These are phyloP conservation scores for Poa annua DNA, from an alignment of 176 grass and related monocot species.

Conservation along the genomic window DNA sequence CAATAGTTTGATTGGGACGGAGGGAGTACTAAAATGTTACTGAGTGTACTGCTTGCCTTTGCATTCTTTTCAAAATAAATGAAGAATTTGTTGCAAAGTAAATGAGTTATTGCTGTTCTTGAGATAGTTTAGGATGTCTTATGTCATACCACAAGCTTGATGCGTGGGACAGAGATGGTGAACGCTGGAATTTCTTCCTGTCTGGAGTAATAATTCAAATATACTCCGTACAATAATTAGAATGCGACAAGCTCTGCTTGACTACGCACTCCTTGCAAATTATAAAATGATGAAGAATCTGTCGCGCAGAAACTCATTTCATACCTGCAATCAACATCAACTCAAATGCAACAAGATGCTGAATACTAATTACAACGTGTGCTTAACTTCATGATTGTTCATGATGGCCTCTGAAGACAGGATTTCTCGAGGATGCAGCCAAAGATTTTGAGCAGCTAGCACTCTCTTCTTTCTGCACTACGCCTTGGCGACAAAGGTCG, in stretches of 20 bases:
- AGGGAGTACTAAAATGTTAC: no score
- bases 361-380: neutral
- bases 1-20: no score
- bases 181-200: neutral
- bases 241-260: no score
- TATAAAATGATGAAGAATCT: no score
- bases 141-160: neutral
- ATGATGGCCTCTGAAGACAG: slow-evolving; percentile 18
- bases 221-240: no score
- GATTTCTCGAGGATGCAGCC: slow-evolving; percentile 46
- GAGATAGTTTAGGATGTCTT: neutral
- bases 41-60: no score
- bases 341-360: neutral
- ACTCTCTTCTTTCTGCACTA: neutral
- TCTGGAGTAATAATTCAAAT: neutral
- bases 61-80: no score
- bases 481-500: neutral
- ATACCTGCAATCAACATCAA: neutral
- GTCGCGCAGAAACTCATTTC: no score
- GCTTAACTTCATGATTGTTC: neutral
- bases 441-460: slow-evolving; percentile 34
- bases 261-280: no score
- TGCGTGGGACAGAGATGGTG: neutral
- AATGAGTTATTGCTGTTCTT: neutral
- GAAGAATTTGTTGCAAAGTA: no score